phyloP scores from a whole-genome alignment of 768 basidiomycete genomes.

The Crucibulum laeve region DNA sequence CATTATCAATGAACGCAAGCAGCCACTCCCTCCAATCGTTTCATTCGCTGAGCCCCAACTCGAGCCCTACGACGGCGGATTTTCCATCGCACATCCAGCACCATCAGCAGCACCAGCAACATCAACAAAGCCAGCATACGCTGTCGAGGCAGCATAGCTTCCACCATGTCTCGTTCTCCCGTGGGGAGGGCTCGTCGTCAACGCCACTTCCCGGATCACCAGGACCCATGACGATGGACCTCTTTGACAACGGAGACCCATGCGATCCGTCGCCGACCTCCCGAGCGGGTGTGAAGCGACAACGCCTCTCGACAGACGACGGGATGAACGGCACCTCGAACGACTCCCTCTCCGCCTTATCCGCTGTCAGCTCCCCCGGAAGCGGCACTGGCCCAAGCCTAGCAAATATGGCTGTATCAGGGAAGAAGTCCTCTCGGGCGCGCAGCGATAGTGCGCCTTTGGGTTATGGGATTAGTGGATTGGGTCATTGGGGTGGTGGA shows the following conservation, averaged over 20 bases:
- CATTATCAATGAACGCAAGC: constrained; percentile 36
- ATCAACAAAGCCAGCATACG: constrained; percentile 18
- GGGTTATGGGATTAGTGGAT: constrained; percentile 39
- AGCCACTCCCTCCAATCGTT: constrained; percentile 36
- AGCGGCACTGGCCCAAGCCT: constrained; percentile 16
- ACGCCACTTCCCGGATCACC: constrained; percentile 36
- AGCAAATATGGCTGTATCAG: constrained; percentile 16
- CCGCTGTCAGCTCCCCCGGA: constrained; percentile 30
- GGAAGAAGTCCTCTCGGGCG: constrained; percentile 37
- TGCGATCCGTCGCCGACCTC: constrained; percentile 18
- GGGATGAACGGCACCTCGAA: constrained; percentile 14
- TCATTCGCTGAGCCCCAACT: constrained; percentile 44
- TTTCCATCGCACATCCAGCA: constrained; percentile 25
- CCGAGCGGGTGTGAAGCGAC: constrained; percentile 30
- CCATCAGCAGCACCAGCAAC: constrained; percentile 17
- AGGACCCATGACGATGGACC: constrained; percentile 37
- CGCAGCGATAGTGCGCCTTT: constrained; percentile 61
- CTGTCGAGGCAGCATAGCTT: constrained; percentile 60
- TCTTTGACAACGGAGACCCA: constrained; percentile 37
- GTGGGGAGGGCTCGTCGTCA: constrained; percentile 28
- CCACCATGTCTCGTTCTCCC: constrained; percentile 44
- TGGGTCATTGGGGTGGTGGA: constrained; percentile 18
- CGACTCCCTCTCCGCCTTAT: constrained; percentile 26
- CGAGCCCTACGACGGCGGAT: constrained; percentile 50
- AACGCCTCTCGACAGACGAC: constrained; percentile 38